phyloP scores from a whole-genome alignment of 176 grass and related monocot genomes.

The Rhynchospora breviuscula region DNA sequence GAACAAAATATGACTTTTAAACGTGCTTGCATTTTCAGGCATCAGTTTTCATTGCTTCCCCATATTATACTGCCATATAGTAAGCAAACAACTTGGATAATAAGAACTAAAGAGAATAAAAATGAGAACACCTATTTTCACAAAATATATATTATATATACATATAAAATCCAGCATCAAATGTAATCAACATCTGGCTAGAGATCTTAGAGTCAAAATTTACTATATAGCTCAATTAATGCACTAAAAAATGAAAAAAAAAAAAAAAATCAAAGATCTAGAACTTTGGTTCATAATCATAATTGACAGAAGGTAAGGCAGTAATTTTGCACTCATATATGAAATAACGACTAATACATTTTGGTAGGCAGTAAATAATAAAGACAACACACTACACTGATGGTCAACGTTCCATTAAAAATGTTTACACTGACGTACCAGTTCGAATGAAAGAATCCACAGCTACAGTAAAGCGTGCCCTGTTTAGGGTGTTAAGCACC shows the following conservation, averaged over 20 bases:
- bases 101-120: not conserved
- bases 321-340: not conserved
- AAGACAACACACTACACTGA: not conserved
- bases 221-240: not conserved
- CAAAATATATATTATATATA: not conserved
- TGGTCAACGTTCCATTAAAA: not conserved
- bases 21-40: not conserved
- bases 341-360: not conserved
- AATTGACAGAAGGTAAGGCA: not conserved
- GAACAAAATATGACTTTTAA: not conserved
- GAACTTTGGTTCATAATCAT: not conserved
- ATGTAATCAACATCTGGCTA: not conserved
- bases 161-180: not conserved
- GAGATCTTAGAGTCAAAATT: not conserved
- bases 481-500: conserved; percentile 96
- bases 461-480: conserved; percentile 87
- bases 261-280: not conserved
- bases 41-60: not conserved
- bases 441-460: conserved; percentile 99
- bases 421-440: conserved; percentile 38
- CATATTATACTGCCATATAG: not conserved
- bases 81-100: not conserved
- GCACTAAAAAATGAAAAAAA: not conserved
- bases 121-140: not conserved
- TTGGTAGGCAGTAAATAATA: not conserved